These are phyloP conservation scores for Penicillium freii DNA, from an alignment of 2,329 filamentous ascomycete genomes.

Conservation along the genomic window DNA sequence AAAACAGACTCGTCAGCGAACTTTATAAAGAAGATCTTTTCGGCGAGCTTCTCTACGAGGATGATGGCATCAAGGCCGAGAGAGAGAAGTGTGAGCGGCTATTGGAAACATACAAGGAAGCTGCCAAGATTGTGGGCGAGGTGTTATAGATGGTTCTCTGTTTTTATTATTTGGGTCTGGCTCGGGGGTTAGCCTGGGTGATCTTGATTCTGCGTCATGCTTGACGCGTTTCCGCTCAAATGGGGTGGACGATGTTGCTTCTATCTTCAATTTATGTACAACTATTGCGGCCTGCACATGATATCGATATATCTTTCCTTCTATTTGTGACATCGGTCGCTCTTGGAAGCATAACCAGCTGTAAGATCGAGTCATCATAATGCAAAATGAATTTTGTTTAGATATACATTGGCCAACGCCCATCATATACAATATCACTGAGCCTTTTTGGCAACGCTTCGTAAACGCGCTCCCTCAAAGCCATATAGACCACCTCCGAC, in stretches of 20 bases:
- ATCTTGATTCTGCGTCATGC: constrained; percentile 6
- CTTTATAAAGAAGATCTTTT: constrained; percentile 91
- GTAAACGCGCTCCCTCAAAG: constrained; percentile 57
- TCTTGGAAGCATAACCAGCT: background rate
- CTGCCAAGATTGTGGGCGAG: constrained; percentile 96
- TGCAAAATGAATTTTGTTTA: background rate
- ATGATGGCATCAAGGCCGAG: constrained; percentile 95
- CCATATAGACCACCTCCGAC: constrained; percentile 88
- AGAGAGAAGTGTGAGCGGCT: constrained; percentile 98
- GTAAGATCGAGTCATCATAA: background rate
- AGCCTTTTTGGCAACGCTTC: constrained; percentile 25
- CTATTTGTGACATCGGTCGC: background rate
- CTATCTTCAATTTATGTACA: constrained; percentile 24
- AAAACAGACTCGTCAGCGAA: constrained; percentile 93
- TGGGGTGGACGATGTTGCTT: constrained; percentile 14
- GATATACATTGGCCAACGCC: background rate
- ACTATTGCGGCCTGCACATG: constrained; percentile 22
- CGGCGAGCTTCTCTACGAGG: constrained; percentile 91
- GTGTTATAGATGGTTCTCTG: constrained; percentile 61
- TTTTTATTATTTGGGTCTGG: constrained; percentile 10
- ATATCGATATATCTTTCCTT: constrained; percentile 13
- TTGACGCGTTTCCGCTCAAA: background rate
- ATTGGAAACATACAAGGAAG: constrained; percentile 92
- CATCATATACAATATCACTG: constrained; percentile 11
- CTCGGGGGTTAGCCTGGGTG: background rate